Conservation (phyloP, 345 rosid genomes). For the Acer saccharum region DNA sequence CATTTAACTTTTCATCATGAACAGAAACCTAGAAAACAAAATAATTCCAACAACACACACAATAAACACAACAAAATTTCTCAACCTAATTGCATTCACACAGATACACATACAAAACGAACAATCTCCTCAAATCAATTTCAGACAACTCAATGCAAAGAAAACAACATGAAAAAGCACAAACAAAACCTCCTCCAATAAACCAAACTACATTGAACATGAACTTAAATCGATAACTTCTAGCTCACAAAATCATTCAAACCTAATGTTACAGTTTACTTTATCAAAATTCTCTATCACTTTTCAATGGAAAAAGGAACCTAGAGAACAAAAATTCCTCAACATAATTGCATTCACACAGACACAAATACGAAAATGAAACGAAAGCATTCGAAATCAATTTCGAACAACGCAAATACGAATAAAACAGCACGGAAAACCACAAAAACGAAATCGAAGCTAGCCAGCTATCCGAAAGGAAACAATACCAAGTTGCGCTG, state of each 20-base stretch:
- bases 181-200: neutral
- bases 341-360: no score
- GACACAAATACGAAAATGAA: no score
- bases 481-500: conserved; percentile 76
- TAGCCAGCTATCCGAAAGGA: no score
- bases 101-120: neutral
- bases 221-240: neutral
- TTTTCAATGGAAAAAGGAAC: no score
- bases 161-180: neutral
- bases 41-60: no score
- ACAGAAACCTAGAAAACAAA: no score
- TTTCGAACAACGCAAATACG: neutral
- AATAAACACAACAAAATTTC: neutral
- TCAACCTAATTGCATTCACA: neutral
- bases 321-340: no score
- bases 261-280: no score
- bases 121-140: neutral
- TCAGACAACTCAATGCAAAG: neutral
- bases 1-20: no score
- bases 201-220: neutral
- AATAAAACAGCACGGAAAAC: no score
- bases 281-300: no score
- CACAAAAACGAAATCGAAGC: no score
- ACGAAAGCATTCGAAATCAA: neutral
- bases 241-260: neutral